A percentile compares a stretch with the other conserved stretches of the same genome.
These are phyloP conservation scores for Turritis glabra DNA, from an alignment of 345 rosid species.

Conservation along the genomic window DNA sequence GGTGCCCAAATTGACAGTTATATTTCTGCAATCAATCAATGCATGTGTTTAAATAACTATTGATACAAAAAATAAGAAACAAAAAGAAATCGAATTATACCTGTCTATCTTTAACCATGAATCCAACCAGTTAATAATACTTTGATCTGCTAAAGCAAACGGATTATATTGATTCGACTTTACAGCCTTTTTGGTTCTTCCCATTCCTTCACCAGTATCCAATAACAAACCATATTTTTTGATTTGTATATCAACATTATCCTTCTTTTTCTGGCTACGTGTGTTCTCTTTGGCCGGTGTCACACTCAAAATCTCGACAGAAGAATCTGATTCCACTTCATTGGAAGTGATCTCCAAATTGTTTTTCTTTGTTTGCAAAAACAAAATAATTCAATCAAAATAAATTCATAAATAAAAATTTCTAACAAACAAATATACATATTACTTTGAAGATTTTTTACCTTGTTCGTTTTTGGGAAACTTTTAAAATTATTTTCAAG, in stretches of 20 bases:
- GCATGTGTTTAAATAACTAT: background rate
- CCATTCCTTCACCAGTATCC: background rate
- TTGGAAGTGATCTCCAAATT: no score
- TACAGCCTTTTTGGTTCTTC: background rate
- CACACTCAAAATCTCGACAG: no score
- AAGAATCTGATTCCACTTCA: no score
- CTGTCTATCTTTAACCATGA: background rate
- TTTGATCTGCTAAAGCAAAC: background rate
- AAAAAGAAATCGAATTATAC: background rate
- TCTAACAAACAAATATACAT: no score
- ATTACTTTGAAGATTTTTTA: no score
- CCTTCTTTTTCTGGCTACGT: no score
- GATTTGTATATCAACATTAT: background rate
- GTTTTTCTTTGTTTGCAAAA: no score
- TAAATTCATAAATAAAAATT: no score
- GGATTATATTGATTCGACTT: background rate
- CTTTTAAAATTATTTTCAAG: no score
- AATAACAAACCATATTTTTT: background rate
- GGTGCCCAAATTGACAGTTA: background rate
- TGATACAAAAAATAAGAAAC: background rate
- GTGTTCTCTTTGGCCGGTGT: no score
- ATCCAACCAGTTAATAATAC: background rate
- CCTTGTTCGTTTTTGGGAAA: no score
- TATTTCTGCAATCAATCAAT: background rate
- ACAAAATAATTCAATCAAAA: no score